Evolutionary conservation across 208 protist species (phyloP).

Genomic region (Wallacemonas sp.): DNA sequence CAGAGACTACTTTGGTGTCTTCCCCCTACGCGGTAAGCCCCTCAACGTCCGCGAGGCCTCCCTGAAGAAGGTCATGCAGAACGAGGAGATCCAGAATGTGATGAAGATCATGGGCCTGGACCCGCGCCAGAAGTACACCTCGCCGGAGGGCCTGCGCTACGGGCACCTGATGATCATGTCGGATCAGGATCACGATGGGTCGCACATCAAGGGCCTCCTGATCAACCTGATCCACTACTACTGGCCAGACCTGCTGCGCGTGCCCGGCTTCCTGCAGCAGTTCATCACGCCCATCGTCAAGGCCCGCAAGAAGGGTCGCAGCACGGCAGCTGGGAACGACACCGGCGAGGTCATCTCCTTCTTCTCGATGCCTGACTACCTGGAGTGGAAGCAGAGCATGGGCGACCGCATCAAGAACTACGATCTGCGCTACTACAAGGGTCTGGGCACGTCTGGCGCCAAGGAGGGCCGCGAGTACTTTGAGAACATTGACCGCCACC

Average conservation of each 20-base stretch:
- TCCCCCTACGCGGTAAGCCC: constrained; percentile 99
- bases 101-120: constrained; percentile 97
- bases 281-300: constrained; percentile 99
- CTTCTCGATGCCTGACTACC: constrained; percentile 99
- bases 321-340: constrained; percentile 20
- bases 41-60: constrained; percentile 99
- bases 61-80: constrained; percentile 93
- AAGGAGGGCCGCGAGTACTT: constrained; percentile 99
- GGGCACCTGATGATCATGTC: constrained; percentile 99
- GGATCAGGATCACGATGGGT: constrained; percentile 99
- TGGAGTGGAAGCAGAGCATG: constrained; percentile 93
- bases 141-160: constrained; percentile 95
- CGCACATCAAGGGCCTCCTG: constrained; percentile 99
- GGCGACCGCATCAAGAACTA: constrained; percentile 84
- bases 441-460: constrained; percentile 96
- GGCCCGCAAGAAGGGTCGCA: constrained; percentile 85
- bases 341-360: constrained; percentile 90
- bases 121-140: constrained; percentile 91
- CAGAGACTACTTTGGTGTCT: constrained; percentile 99
- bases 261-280: constrained; percentile 98
- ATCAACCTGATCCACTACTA: constrained; percentile 99
- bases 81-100: constrained; percentile 95
- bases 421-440: constrained; percentile 99
- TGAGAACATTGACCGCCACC: constrained; percentile 96
- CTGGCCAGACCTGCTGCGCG: constrained; percentile 98